phyloP scores from a whole-genome alignment of 2,329 filamentous ascomycete species.

The Colletotrichum navitas region DNA sequence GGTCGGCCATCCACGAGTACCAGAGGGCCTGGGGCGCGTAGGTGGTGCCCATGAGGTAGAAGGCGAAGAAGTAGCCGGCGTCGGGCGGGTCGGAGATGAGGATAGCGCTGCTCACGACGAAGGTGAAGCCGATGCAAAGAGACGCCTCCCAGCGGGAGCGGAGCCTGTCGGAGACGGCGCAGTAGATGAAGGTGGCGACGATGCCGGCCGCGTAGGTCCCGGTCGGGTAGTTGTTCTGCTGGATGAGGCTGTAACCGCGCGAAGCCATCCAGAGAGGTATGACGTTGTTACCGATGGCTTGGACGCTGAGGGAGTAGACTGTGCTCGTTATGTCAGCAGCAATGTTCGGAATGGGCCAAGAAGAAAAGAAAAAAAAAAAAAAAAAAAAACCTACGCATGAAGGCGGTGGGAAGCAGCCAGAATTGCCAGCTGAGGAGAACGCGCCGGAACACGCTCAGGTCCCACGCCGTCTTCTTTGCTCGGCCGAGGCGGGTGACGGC shows the following conservation, averaged over 20 bases:
- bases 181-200: conserved; percentile 56
- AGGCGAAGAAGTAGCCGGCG: conserved; percentile 57
- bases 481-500: conserved; percentile 53
- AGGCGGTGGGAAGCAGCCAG: conserved; percentile 58
- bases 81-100: conserved; percentile 52
- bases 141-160: conserved; percentile 59
- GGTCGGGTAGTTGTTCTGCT: conserved; percentile 61
- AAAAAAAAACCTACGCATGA: conserved; percentile 54
- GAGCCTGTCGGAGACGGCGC: conserved; percentile 56
- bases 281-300: conserved; percentile 58
- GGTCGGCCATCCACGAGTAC: conserved; percentile 62
- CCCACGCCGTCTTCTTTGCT: conserved; percentile 42
- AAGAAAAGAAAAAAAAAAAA: too few relatives aligned
- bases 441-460: conserved; percentile 18
- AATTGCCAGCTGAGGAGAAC: conserved; percentile 58
- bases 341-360: not conserved
- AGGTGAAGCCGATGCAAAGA: conserved; percentile 56
- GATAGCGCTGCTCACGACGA: conserved; percentile 56
- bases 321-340: not conserved
- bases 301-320: conserved; percentile 59
- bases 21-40: conserved; percentile 61
- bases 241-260: conserved; percentile 56
- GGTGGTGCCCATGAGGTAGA: conserved; percentile 59
- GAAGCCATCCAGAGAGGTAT: conserved; percentile 60
- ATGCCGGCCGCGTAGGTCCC: conserved; percentile 57